phyloP scores from a whole-genome alignment of 1,284 basidiomycete genomes.

The Schizophyllum amplum region DNA sequence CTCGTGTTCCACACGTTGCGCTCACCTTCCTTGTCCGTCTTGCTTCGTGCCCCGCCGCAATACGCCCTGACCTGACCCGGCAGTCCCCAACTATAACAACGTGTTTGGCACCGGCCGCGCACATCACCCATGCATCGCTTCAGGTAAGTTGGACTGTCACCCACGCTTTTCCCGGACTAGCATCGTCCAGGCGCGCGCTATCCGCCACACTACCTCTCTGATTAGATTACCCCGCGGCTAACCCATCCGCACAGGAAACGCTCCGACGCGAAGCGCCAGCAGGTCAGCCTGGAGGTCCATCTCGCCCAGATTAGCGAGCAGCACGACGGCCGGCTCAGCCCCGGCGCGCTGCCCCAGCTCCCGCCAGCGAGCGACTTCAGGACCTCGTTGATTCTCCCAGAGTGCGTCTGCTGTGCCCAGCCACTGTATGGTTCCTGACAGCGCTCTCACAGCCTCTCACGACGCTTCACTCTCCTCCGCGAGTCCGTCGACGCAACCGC shows the following conservation, averaged over 20 bases:
- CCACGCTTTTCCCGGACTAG: background rate
- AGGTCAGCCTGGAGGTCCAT: background rate
- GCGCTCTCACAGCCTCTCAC: slow-evolving; percentile 50
- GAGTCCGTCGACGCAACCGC: slow-evolving; percentile 54
- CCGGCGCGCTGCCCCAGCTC: slow-evolving; percentile 13
- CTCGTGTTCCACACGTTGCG: background rate
- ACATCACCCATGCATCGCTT: background rate
- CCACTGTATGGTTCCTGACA: slow-evolving; percentile 11
- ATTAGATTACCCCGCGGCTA: background rate
- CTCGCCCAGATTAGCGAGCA: background rate
- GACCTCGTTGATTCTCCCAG: slow-evolving; percentile 73
- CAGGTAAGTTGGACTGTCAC: background rate
- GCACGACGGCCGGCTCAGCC: background rate
- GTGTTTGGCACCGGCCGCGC: background rate
- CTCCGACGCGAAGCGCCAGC: background rate
- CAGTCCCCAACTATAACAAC: background rate
- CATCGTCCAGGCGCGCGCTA: background rate
- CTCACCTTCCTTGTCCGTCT: background rate
- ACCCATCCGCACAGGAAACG: background rate
- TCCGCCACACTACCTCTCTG: background rate
- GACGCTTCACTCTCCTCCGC: slow-evolving; percentile 71
- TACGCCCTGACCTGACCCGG: background rate
- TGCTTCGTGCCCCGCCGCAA: background rate
- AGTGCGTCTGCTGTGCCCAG: slow-evolving; percentile 41
- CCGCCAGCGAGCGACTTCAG: slow-evolving; percentile 66